phyloP scores from a whole-genome alignment of 345 rosid species.

The Rhodomyrtus tomentosa region DNA sequence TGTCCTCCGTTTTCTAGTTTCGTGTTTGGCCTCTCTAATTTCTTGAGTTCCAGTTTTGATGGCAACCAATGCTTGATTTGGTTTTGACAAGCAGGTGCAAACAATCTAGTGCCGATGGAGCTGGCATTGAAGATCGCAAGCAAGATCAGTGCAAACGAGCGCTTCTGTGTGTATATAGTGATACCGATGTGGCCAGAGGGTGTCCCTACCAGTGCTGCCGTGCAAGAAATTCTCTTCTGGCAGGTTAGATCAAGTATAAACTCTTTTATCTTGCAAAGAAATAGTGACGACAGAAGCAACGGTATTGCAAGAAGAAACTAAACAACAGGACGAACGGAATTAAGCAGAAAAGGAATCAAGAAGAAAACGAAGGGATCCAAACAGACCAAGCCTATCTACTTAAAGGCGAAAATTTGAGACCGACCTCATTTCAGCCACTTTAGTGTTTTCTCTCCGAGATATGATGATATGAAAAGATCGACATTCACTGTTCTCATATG shows the following conservation, averaged over 20 bases:
- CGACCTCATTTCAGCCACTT: neutral
- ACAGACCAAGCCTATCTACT: neutral
- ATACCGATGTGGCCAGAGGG: constrained; percentile 82
- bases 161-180: constrained; percentile 40
- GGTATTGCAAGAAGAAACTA: too few species aligned
- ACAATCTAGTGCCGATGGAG: constrained; percentile 60
- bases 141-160: constrained; percentile 45
- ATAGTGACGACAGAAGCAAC: neutral
- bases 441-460: neutral
- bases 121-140: constrained; percentile 50
- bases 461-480: neutral
- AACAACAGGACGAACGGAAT: rapidly evolving
- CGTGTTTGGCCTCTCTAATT: neutral
- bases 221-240: constrained; percentile 68
- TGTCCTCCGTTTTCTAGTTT: neutral
- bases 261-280: neutral
- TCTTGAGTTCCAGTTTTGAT: neutral
- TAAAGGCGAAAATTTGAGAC: neutral
- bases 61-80: neutral
- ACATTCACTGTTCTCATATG: neutral
- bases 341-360: neutral
- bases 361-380: neutral
- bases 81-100: constrained; percentile 34
- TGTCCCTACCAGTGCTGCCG: constrained; percentile 37
- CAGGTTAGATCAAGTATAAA: constrained; percentile 23